phyloP scores from a whole-genome alignment of 352 stramenopile genomes.

The Globisporangium perplexum region DNA sequence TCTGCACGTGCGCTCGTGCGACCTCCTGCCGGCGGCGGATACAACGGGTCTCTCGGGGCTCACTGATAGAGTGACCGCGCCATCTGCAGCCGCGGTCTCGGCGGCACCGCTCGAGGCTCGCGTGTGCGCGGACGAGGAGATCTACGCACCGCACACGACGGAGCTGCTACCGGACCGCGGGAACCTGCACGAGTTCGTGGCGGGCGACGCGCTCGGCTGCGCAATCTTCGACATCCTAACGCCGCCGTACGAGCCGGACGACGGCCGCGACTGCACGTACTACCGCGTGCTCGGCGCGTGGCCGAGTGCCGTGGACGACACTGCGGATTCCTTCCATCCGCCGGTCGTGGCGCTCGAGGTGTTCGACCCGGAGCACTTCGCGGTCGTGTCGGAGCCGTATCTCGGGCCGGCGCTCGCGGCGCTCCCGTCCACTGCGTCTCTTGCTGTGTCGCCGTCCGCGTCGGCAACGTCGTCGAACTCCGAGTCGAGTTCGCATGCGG shows the following conservation, averaged over 20 bases:
- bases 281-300: slow-evolving; percentile 39
- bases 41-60: neutral
- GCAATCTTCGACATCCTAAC: slow-evolving; percentile 85
- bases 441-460: slow-evolving; percentile 1
- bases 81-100: neutral
- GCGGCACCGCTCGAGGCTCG: slow-evolving; percentile 21
- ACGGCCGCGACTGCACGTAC: slow-evolving; percentile 70
- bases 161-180: slow-evolving; percentile 61
- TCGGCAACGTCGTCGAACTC: slow-evolving; percentile 6
- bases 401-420: slow-evolving; percentile 27
- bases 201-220: slow-evolving; percentile 61
- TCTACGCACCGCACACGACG: slow-evolving; percentile 56
- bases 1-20: slow-evolving; percentile 57
- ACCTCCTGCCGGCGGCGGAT: slow-evolving; percentile 25
- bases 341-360: slow-evolving; percentile 31
- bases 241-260: slow-evolving; percentile 67
- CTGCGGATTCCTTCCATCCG: too few relatives aligned
- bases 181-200: slow-evolving; percentile 79
- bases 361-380: slow-evolving; percentile 49
- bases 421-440: neutral
- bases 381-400: slow-evolving; percentile 45
- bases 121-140: slow-evolving; percentile 30
- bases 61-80: neutral
- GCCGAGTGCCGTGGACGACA: slow-evolving; percentile 4
- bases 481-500: too few relatives aligned